Evolutionary conservation across 2,329 filamentous ascomycete species (phyloP), one percentile per base, ranked within the genome.

Genomic region (Clonostachys sp.): DNA sequence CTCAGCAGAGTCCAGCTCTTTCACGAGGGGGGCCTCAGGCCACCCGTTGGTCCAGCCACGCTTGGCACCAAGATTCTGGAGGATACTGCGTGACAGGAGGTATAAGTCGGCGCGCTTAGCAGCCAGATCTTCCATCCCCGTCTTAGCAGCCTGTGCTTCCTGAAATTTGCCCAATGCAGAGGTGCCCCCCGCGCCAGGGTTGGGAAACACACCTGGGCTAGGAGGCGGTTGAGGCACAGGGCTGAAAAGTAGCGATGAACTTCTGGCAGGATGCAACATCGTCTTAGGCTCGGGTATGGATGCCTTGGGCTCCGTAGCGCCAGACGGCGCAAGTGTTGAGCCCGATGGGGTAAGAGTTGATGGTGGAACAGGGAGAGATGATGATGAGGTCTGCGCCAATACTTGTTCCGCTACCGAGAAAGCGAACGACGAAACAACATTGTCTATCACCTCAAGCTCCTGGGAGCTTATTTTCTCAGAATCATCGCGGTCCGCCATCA

Each of bases 71-170:
- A 90, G 69, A 44, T 84, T 78, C 57, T 92, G 86, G 1, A 97
- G 72, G 6, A 94, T 80, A 52, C 88, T 89, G 47, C 92, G 78
- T 9, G 90, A 91, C 39, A 96, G 70, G 48, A 89, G 72, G 51
- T 90, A 86, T 3, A 97, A 75, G 58, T 96, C 90, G 6, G 89
- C 92, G 57, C 92, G 80, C 50, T 84, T 83, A 41, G 89, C 88
- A 35, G 91, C 89, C 20, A 97, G 73, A 47, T 95, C 87, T 60
- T 95, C 87, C 1, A 91, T 71, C 0, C 92, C 91, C 7, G 70
- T 58, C 51, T 83, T 84, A 14, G 78, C 65, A 47, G 83, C 80
- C 0, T 74, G 73, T 2, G 72, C 66, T 5, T 70, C 67, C 20
- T 62, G 16, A 13, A 55, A 61, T 45, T 81, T 67, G 3, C 59